Percentiles rank a stretch among this genome's conserved stretches.
These are phyloP conservation scores for Kingdonia uniflora DNA, from an alignment of 164 flowering plant species.

Conservation along the genomic window DNA sequence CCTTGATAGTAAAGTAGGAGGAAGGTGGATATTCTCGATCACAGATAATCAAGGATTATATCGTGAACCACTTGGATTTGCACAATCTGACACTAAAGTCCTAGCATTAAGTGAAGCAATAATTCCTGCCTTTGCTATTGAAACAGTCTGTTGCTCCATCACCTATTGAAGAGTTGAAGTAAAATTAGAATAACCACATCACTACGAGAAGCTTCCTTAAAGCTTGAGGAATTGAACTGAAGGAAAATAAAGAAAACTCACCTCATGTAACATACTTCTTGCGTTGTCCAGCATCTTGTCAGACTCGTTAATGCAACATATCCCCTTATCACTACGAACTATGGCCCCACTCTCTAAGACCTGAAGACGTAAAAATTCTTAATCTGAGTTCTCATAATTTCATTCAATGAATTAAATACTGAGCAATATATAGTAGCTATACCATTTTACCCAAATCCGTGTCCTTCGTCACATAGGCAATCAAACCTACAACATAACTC, in stretches of 20 bases:
- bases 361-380: constrained; percentile 19
- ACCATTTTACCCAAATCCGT: constrained; percentile 99
- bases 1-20: constrained; percentile 94
- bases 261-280: constrained; percentile 99
- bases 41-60: constrained; percentile 95
- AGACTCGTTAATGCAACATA: constrained; percentile 97
- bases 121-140: constrained; percentile 96
- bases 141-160: constrained; percentile 99
- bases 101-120: constrained; percentile 97
- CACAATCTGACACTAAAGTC: constrained; percentile 95
- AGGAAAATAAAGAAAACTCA: no score
- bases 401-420: not conserved
- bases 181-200: no score
- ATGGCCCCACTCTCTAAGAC: constrained; percentile 98
- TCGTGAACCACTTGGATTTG: constrained; percentile 96
- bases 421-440: constrained; percentile 10
- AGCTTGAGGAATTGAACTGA: not conserved
- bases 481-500: constrained; percentile 95
- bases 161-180: constrained; percentile 34
- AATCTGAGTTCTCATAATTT: not conserved
- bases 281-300: constrained; percentile 98
- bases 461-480: constrained; percentile 93
- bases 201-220: not conserved
- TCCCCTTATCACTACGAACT: constrained; percentile 91
- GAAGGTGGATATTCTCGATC: constrained; percentile 94